These are phyloP conservation scores for Mortierella hygrophila DNA, from an alignment of 192 early-diverging fungal genomes.

Conservation along the genomic window DNA sequence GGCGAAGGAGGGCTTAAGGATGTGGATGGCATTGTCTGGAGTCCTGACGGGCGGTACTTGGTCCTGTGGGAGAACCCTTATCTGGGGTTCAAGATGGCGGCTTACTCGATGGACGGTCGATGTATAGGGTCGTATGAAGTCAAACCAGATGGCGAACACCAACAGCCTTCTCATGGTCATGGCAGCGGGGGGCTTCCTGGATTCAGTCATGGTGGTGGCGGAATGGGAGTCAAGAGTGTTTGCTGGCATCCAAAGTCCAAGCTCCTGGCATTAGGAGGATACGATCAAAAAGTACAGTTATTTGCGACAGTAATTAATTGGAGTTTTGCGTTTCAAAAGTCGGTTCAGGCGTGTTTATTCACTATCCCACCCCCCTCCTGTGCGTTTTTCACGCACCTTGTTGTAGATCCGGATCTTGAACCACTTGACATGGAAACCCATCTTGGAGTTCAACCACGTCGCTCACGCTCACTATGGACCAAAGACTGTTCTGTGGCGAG, in stretches of 20 bases:
- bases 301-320: not conserved
- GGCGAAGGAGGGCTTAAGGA: slow-evolving; percentile 72
- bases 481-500: slow-evolving; percentile 47
- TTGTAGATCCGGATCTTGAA: slow-evolving; percentile 76
- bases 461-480: slow-evolving; percentile 43
- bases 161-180: slow-evolving; percentile 3
- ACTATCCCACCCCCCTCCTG: not conserved
- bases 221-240: slow-evolving; percentile 82
- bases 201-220: slow-evolving; percentile 59
- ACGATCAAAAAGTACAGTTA: slow-evolving; percentile 79
- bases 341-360: not conserved
- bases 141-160: not conserved
- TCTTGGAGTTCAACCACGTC: slow-evolving; percentile 74
- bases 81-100: slow-evolving; percentile 63
- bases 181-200: slow-evolving; percentile 57
- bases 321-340: not conserved
- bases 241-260: slow-evolving; percentile 83
- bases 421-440: slow-evolving; percentile 77
- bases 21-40: slow-evolving; percentile 83
- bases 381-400: not conserved
- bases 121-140: slow-evolving; percentile 26
- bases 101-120: slow-evolving; percentile 40
- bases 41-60: slow-evolving; percentile 86
- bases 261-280: slow-evolving; percentile 87
- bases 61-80: slow-evolving; percentile 80